Percentiles rank a stretch among this genome's conserved stretches.
phyloP scores from a whole-genome alignment of 371 early-diverging fungal species.

The Mucor saturninus region DNA sequence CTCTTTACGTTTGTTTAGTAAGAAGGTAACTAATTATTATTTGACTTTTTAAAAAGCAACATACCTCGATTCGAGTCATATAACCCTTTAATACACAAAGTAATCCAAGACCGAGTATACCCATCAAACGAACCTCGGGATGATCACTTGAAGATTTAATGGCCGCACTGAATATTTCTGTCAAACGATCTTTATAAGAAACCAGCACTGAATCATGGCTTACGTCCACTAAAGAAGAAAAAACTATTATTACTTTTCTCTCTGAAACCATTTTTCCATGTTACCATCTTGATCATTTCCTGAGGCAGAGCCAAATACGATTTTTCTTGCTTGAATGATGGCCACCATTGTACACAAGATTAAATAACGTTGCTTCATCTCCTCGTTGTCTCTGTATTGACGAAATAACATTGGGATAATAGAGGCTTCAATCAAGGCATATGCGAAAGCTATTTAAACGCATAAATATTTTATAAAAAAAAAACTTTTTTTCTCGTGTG shows the following conservation, averaged over 20 bases:
- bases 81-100: conserved; percentile 21
- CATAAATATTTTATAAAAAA: not conserved
- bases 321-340: conserved; percentile 28
- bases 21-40: no score
- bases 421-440: conserved; percentile 12
- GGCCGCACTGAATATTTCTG: conserved; percentile 62
- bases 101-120: conserved; percentile 62
- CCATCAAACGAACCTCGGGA: conserved; percentile 66
- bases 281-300: not conserved
- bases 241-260: not conserved
- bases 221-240: conserved; percentile 1
- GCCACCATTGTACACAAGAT: conserved; percentile 26
- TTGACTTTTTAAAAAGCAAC: not conserved
- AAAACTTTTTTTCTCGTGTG: no score
- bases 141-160: conserved; percentile 67
- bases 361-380: conserved; percentile 16
- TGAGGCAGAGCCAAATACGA: conserved; percentile 12
- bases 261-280: not conserved
- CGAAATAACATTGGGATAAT: conserved; percentile 19
- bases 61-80: conserved; percentile 8
- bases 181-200: conserved; percentile 65
- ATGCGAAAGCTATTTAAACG: conserved; percentile 11
- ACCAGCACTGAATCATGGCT: conserved; percentile 55
- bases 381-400: conserved; percentile 17
- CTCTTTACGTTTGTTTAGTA: not conserved